Base-by-base conservation (phyloP, 495 filamentous ascomycete species). In the Tricharina praecox region DNA sequence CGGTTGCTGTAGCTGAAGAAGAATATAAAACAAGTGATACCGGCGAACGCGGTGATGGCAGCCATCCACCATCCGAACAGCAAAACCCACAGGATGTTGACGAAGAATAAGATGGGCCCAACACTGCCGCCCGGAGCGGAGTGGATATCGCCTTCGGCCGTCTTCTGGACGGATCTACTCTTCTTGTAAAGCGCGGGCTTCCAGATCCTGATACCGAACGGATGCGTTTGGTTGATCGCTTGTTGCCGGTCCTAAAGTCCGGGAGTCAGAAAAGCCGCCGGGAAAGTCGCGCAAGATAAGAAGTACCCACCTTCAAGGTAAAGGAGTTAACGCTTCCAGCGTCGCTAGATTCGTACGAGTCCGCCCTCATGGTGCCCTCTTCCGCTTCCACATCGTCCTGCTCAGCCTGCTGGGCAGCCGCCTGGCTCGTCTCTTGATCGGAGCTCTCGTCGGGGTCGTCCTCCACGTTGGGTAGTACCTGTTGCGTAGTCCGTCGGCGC, bases 141-240 rank as follows among this genome's bases (percentile, higher is more conserved):
- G 66, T 99, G 90, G 50, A 99, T 96, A 66, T 99, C 90, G 4
- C 81, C 86, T 64, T 99, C 90, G 3, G 88, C 90, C 28, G 77
- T 92, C 67, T 90, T 88, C 55, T 95, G 84, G 13, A 99, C 90
- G 5, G 92, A 96, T 48, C 90, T 77, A 54, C 78, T 78, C 62
- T 99, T 99, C 69, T 96, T 96, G 71, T 99, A 99, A 32, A 99
- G 61, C 0, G 90, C 90, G 16, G 90, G 90, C 63, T 99, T 99
- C 90, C 90, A 99, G 25, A 99, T 81, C 50, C 90, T 79, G 59
- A 99, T 96, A 63, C 90, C 90, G 54, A 99, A 99, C 0, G 90
- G 90, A 68, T 99, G 90, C 0, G 90, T 99, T 63, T 93, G 79
- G 65, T 99, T 99, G 66, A 99, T 99, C 42, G 90, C 90, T 63